Evolutionary conservation across 1,284 basidiomycete species (phyloP), one percentile per base, ranked within the genome.

Genomic region (Inonotus obliquus): DNA sequence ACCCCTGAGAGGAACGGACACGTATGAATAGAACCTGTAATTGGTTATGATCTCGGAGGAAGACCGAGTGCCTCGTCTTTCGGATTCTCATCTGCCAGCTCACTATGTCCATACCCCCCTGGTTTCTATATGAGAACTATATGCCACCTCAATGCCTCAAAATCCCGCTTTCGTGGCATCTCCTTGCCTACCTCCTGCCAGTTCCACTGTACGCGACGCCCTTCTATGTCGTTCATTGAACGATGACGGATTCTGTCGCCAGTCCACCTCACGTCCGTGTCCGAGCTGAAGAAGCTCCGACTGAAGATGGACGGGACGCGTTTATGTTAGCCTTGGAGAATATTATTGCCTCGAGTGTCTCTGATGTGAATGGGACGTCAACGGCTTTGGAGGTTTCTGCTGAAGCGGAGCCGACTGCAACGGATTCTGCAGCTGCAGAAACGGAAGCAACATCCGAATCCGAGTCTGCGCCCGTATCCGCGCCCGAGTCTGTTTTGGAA

Each of bases 121-220:
- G n/a, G n/a, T 55, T 21, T 62, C 9, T 4, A 32, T 32, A 32
- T 32, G 32, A 32, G 32, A 32, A 32, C 4, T 4, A 32, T 32
- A 32, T 32, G 32, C 32, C 32, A 32, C 32, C 32, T 38, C 59
- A 45, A 39, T 45, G 29, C 6, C 21, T n/a, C 47, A 17, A 57
- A 53, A 21, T 5, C 47, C 10, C 52, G 53, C 54, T 48, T 54
- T 39, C 41, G 64, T 38, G 38, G 60, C 2, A 64, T 67, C 14
- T 73, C 71, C 14, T 59, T 21, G 17, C 63, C 9, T 72, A 76
- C 21, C 79, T 76, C 65, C 53, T 37, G 4, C 83, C 80, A 7
- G 68, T 81, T 9, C 25, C 59, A 51, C 57, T 51, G 48, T 55
- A 52, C 27, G 55, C 27, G 51, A 19, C 21, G 41, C 47, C 47